Evolutionary conservation across 768 basidiomycete genomes (phyloP).

Genomic region (Coprinopsis sp.): DNA sequence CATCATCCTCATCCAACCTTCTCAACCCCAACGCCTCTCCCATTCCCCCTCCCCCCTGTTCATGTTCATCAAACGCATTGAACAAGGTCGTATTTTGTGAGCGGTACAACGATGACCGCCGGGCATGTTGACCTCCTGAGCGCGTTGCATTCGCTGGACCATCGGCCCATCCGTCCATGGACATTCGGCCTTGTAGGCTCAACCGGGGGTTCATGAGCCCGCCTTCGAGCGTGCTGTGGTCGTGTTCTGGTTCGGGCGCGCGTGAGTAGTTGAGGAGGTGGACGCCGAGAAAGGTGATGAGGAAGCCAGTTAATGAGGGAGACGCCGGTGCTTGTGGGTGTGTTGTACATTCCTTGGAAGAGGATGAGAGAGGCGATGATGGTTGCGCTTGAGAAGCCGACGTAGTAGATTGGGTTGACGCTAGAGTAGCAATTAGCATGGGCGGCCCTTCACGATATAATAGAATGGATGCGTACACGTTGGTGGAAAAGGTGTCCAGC

Average conservation of each 20-base stretch:
- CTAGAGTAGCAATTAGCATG: conserved; percentile 31
- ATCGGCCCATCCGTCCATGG: conserved; percentile 72
- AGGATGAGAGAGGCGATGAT: conserved; percentile 93
- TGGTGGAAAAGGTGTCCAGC: conserved; percentile 93
- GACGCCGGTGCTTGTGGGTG: conserved; percentile 72
- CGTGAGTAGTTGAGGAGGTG: conserved; percentile 86
- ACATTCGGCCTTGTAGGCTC: conserved; percentile 75
- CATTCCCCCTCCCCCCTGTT: conserved; percentile 16
- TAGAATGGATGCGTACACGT: conserved; percentile 64
- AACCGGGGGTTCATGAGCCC: conserved; percentile 75
- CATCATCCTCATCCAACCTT: conserved; percentile 65
- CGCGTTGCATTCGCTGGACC: conserved; percentile 20
- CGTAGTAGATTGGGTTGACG: conserved; percentile 97
- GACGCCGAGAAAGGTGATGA: conserved; percentile 95
- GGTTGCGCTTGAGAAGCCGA: conserved; percentile 91
- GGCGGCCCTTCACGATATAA: background rate
- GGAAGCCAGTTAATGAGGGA: conserved; percentile 88
- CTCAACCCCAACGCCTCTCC: conserved; percentile 45
- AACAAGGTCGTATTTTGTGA: conserved; percentile 66
- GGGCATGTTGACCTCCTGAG: conserved; percentile 46
- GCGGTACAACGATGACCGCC: conserved; percentile 62
- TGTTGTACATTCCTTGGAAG: conserved; percentile 96
- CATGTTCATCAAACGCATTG: conserved; percentile 66
- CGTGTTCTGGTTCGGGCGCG: conserved; percentile 40
- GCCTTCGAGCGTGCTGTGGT: conserved; percentile 44